Evolutionary conservation across 192 early-diverging fungal species (phyloP).

Genomic region (Dispira parvispora): DNA sequence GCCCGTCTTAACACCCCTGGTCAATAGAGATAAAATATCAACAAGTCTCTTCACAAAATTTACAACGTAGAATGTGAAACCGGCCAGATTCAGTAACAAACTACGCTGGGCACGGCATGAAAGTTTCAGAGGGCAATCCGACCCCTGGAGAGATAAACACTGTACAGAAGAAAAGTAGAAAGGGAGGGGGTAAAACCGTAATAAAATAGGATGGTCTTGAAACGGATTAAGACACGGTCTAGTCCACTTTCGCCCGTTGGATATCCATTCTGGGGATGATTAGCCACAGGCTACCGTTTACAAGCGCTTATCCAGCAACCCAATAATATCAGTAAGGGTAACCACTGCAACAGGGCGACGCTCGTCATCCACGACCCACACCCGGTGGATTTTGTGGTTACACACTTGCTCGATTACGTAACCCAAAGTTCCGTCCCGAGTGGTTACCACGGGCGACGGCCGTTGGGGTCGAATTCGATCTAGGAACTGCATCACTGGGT

Average conservation of each 20-base stretch:
- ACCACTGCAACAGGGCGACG: constrained; percentile 31
- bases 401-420: constrained; percentile 22
- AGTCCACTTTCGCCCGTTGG: neutral
- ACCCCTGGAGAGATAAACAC: too few relatives aligned
- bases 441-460: constrained; percentile 12
- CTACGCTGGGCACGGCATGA: too few relatives aligned
- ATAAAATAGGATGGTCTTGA: too few relatives aligned
- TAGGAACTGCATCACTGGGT: constrained; percentile 10
- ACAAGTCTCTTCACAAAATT: too few relatives aligned
- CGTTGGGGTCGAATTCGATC: neutral
- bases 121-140: too few relatives aligned
- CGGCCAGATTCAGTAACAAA: too few relatives aligned
- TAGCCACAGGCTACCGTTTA: neutral
- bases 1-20: neutral
- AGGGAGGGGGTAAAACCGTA: too few relatives aligned
- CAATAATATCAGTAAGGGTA: constrained; percentile 39
- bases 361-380: constrained; percentile 32
- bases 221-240: too few relatives aligned
- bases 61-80: too few relatives aligned
- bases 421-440: constrained; percentile 18
- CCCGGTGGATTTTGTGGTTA: constrained; percentile 31
- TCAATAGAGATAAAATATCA: neutral
- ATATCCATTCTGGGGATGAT: neutral
- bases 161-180: too few relatives aligned
- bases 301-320: neutral